phyloP scores from a whole-genome alignment of 768 basidiomycete genomes.

The Infundibulicybe gibba region DNA sequence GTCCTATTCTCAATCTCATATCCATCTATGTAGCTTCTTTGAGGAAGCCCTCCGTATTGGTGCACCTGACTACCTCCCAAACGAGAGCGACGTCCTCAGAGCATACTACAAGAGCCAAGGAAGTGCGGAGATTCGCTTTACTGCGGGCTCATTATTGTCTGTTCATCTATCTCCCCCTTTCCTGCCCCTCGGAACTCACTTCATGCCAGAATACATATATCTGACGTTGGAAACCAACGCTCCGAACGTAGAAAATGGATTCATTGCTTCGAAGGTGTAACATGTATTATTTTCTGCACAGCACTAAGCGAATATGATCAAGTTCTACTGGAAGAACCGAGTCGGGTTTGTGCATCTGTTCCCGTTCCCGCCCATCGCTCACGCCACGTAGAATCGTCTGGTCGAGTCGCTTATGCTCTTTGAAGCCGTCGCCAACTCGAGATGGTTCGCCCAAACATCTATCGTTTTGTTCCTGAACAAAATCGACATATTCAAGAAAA shows the following conservation, averaged over 20 bases:
- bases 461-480: too few species aligned
- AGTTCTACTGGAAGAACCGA: conserved; percentile 64
- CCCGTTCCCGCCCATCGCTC: too few species aligned
- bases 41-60: neutral
- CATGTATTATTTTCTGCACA: conserved; percentile 69
- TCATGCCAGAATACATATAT: neutral
- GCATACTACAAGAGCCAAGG: too few species aligned
- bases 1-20: neutral
- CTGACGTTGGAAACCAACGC: neutral
- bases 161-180: neutral
- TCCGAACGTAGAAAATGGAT: conserved; percentile 63
- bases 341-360: conserved; percentile 50
- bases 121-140: neutral
- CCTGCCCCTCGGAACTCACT: neutral
- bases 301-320: conserved; percentile 76
- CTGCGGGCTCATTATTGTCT: neutral
- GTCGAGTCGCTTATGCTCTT: too few species aligned
- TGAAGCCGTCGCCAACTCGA: too few species aligned
- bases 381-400: too few species aligned
- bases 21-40: neutral
- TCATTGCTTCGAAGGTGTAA: conserved; percentile 51
- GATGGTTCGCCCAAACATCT: too few species aligned
- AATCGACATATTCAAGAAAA: too few species aligned
- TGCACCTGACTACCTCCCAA: neutral
- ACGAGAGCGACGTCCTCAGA: too few species aligned